Percentiles rank a stretch among this genome's conserved stretches.
Conservation (phyloP, 2,329 filamentous ascomycete genomes). For the Fusarium protoensiforme region DNA sequence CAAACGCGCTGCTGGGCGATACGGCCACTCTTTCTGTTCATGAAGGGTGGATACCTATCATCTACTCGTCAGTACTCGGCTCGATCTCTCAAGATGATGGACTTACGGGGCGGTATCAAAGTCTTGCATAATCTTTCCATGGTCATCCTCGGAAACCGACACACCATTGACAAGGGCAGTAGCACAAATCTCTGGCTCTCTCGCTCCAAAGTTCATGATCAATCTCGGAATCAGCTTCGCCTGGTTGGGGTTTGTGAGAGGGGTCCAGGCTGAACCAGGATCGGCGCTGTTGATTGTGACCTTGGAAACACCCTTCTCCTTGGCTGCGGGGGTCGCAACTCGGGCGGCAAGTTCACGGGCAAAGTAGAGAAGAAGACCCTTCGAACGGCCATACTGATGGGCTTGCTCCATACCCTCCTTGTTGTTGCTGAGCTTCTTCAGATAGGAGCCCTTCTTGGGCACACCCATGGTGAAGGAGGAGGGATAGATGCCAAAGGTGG, state of each 20-base stretch:
- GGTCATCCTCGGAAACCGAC: slow-evolving; percentile 43
- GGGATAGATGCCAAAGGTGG: slow-evolving; percentile 51
- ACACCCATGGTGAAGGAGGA: slow-evolving; percentile 51
- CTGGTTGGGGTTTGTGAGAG: slow-evolving; percentile 50
- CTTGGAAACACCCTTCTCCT: slow-evolving; percentile 33
- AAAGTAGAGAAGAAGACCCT: slow-evolving; percentile 51
- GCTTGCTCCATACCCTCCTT: slow-evolving; percentile 50
- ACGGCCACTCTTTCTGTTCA: slow-evolving; percentile 42
- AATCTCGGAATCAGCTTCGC: slow-evolving; percentile 49
- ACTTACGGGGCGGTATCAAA: slow-evolving; percentile 50
- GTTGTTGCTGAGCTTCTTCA: slow-evolving; percentile 50
- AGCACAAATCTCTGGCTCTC: slow-evolving; percentile 50
- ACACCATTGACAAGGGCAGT: slow-evolving; percentile 52
- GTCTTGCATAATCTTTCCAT: slow-evolving; percentile 53
- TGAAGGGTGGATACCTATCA: slow-evolving; percentile 50
- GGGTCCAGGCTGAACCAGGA: slow-evolving; percentile 52
- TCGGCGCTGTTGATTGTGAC: slow-evolving; percentile 53
- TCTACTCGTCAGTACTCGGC: background rate
- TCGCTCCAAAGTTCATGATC: slow-evolving; percentile 52
- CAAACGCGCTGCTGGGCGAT: slow-evolving; percentile 39
- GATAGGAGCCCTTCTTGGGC: slow-evolving; percentile 47
- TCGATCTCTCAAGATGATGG: background rate
- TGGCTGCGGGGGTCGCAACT: slow-evolving; percentile 31
- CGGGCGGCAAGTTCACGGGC: slow-evolving; percentile 49
- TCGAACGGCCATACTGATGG: slow-evolving; percentile 53